phyloP scores from a whole-genome alignment of 169 alveolate species.

The Plasmodium gonderi region DNA sequence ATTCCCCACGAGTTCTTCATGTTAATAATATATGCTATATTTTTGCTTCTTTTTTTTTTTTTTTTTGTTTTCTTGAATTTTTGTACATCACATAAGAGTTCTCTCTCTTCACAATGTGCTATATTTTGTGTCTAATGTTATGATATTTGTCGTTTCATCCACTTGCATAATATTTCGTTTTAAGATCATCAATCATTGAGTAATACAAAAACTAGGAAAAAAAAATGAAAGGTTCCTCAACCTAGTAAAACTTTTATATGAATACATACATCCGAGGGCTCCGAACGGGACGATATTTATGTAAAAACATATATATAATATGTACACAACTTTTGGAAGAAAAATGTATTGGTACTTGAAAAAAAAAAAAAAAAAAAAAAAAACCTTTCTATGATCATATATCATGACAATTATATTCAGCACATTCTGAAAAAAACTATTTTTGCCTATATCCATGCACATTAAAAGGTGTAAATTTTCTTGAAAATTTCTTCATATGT shows the following conservation, averaged over 20 bases:
- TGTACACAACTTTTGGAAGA: background rate
- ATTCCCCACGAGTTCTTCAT: too few species aligned
- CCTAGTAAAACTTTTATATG: background rate
- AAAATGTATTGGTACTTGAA: background rate
- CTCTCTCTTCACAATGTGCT: background rate
- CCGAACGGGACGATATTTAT: background rate
- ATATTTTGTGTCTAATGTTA: background rate
- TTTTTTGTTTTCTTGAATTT: too few species aligned
- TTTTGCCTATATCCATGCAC: background rate
- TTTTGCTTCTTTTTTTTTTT: too few species aligned
- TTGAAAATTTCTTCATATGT: background rate
- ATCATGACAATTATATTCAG: too few species aligned
- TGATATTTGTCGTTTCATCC: too few species aligned
- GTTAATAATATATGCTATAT: too few species aligned
- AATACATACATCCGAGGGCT: background rate
- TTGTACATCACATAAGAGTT: too few species aligned
- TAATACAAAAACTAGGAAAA: background rate
- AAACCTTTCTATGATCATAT: background rate
- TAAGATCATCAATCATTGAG: background rate
- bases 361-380: background rate
- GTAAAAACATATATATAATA: background rate
- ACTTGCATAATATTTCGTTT: too few species aligned
- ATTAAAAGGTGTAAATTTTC: background rate
- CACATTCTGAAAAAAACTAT: too few species aligned
- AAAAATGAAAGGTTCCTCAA: background rate